A percentile compares a stretch with the other conserved stretches of the same genome.
phyloP scores from a whole-genome alignment of 352 stramenopile species.

The Thalassiosira sp. region DNA sequence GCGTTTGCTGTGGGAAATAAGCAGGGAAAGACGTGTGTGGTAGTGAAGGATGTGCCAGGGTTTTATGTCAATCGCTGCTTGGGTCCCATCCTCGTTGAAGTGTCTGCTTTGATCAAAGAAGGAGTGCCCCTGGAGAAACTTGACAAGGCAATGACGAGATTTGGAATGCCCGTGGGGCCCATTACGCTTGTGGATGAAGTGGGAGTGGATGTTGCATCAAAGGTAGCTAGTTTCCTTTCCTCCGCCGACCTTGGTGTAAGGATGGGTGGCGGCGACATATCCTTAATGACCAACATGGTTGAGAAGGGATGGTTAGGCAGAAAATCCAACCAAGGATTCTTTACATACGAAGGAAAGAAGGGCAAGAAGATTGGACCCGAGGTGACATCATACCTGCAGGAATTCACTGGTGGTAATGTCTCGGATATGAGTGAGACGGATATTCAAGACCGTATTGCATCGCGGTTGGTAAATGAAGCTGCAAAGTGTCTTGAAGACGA shows the following conservation, averaged over 20 bases:
- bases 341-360: constrained; percentile 90
- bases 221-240: constrained; percentile 92
- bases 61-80: constrained; percentile 99
- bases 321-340: constrained; percentile 97
- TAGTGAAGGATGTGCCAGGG: constrained; percentile 98
- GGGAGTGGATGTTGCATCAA: constrained; percentile 94
- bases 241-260: constrained; percentile 92
- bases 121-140: constrained; percentile 92
- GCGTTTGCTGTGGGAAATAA: constrained; percentile 94
- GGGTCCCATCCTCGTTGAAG: constrained; percentile 90
- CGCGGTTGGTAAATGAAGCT: constrained; percentile 96
- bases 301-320: constrained; percentile 93
- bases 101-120: constrained; percentile 89
- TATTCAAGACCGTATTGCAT: constrained; percentile 92
- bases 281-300: constrained; percentile 93
- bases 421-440: constrained; percentile 84
- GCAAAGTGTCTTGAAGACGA: constrained; percentile 95
- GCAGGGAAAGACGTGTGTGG: constrained; percentile 97
- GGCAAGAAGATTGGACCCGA: constrained; percentile 83
- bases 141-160: constrained; percentile 94
- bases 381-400: constrained; percentile 79
- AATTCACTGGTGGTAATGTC: constrained; percentile 91
- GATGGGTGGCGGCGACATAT: constrained; percentile 89
- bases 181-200: constrained; percentile 97
- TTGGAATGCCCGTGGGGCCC: constrained; percentile 95